Percentiles rank a stretch among this genome's conserved stretches.
phyloP scores from a whole-genome alignment of 106 monocot species.

The Dactylorhiza incarnata region DNA sequence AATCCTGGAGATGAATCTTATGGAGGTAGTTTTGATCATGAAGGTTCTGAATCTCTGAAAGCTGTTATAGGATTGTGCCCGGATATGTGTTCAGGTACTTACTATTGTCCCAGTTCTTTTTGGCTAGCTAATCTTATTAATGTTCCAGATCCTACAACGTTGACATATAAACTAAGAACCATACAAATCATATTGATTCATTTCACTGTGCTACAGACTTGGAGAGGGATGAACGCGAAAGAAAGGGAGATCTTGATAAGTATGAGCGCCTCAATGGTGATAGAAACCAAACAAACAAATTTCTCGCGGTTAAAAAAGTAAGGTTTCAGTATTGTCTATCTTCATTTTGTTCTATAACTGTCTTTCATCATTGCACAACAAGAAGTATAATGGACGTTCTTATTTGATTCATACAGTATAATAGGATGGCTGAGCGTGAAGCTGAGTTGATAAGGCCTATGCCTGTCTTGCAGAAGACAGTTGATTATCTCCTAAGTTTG shows the following conservation, averaged over 20 bases:
- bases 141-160: neutral
- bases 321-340: neutral
- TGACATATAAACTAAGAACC: neutral
- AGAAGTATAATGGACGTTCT: constrained; percentile 46
- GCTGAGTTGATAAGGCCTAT: constrained; percentile 83
- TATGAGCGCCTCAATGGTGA: constrained; percentile 85
- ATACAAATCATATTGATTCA: neutral
- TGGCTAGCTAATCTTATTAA: neutral
- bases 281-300: constrained; percentile 82
- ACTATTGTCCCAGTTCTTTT: neutral
- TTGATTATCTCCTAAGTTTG: constrained; percentile 82
- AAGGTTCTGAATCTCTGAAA: constrained; percentile 26
- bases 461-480: constrained; percentile 80
- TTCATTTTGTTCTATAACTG: constrained; percentile 28
- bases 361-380: constrained; percentile 19
- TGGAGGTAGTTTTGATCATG: constrained; percentile 24
- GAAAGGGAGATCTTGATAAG: constrained; percentile 97
- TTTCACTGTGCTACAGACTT: constrained; percentile 44
- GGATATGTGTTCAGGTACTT: constrained; percentile 96
- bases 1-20: constrained; percentile 1
- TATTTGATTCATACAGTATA: constrained; percentile 89
- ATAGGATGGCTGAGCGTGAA: constrained; percentile 79
- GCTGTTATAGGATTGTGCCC: constrained; percentile 68
- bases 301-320: constrained; percentile 94
- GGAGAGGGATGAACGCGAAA: constrained; percentile 90